Base-by-base conservation (phyloP, 495 filamentous ascomycete species). In the Tuber melanosporum region DNA sequence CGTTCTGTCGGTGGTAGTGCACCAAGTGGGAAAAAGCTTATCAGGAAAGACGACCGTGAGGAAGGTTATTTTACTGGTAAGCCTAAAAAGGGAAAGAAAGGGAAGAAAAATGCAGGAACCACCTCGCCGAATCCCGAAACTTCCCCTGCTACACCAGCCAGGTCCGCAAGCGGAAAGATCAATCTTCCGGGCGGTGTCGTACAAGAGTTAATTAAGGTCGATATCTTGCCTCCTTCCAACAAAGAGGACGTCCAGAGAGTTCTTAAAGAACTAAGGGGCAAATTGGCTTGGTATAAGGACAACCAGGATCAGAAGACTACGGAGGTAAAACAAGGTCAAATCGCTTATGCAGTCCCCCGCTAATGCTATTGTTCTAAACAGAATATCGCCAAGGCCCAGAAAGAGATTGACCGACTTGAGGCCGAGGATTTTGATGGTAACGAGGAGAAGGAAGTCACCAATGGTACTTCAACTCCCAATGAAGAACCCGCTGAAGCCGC, bases 271-370 rank as follows among this genome's bases (percentile, higher is more conserved):
- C 88, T 98, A 80, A 93, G 93, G 84, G 92, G 88, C 76, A 98
- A 98, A 88, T 87, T 97, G 57, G 91, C 90, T n/a, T 88, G 91
- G 80, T 99, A 95, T 93, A 97, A 97, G 88, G 87, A 90, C 62
- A 92, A 96, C 85, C 95, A 98, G 86, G 89, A 92, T 49, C 87
- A 88, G 75, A 93, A 97, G 87, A 99, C 95, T n/a, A 90, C 92
- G 77, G 91, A 93, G 88, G 95, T 98, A 85, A 85, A 89, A 87
- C 52, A 43, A 32, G 26, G 71, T 66, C 15, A 7, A 22, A 36
- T 75, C 41, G 12, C 17, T 46, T 10, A 72, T 44, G 41, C 70
- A 41, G 32, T 70, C 19, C 62, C 42, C 15, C 42, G 22, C 36
- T 32, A 26, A 75, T 76, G 52, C 62, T 4, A 77, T 85, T 69